A percentile compares a stretch with the other conserved stretches of the same genome.
These are phyloP conservation scores for Patellifolia procumbens DNA, from an alignment of 179 eudicot genomes.

Conservation along the genomic window DNA sequence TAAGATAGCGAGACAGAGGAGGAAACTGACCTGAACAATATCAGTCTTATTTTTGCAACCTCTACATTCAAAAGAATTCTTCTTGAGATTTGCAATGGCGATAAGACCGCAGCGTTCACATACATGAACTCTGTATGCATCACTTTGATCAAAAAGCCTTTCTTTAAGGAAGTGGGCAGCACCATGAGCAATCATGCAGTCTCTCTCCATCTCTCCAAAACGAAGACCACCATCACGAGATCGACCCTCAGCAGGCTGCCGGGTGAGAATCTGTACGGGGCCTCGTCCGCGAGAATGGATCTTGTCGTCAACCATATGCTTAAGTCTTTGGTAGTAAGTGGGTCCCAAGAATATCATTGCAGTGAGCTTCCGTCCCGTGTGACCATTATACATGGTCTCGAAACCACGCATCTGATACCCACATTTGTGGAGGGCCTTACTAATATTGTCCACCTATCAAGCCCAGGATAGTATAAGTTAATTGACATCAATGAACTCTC, in stretches of 20 bases:
- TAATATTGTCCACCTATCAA: constrained; percentile 78
- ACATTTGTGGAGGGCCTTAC: constrained; percentile 92
- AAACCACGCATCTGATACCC: constrained; percentile 98
- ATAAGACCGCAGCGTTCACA: constrained; percentile 86
- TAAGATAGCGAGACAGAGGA: background rate
- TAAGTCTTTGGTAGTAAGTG: constrained; percentile 87
- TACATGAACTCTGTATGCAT: constrained; percentile 85
- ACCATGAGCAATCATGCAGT: constrained; percentile 97
- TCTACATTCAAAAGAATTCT: constrained; percentile 94
- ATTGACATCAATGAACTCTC: background rate
- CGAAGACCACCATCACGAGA: constrained; percentile 97
- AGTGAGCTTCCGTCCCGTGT: constrained; percentile 74
- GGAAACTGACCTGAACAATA: constrained; percentile 75
- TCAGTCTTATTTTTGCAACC: constrained; percentile 95
- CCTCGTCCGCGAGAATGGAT: constrained; percentile 95
- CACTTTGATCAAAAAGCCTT: constrained; percentile 92
- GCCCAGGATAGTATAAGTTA: background rate
- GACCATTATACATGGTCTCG: constrained; percentile 96
- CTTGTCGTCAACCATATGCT: constrained; percentile 97
- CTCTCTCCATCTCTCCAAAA: constrained; percentile 96
- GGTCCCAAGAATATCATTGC: constrained; percentile 96
- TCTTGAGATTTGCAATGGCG: constrained; percentile 88
- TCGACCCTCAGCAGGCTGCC: constrained; percentile 96
- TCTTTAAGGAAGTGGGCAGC: constrained; percentile 95
- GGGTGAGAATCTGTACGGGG: constrained; percentile 83